Conservation (phyloP, 805 yeast species). For the Wickerhamiella sergipiensis region DNA sequence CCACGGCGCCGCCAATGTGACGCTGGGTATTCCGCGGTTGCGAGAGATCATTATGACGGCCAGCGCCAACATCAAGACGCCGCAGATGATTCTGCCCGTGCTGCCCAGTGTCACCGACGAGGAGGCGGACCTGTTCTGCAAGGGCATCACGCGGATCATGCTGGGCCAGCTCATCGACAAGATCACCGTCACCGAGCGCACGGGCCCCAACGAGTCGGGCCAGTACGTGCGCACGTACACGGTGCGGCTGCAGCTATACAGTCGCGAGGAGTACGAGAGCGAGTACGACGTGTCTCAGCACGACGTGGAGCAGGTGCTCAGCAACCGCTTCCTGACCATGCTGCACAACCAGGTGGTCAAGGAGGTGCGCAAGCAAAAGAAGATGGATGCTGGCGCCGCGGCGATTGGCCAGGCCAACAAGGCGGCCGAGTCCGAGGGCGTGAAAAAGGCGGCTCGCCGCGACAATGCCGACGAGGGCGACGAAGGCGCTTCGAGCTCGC, state of each 20-base stretch:
- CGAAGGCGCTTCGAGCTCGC: constrained; percentile 22
- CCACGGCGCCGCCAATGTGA: constrained; percentile 99
- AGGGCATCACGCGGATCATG: constrained; percentile 70
- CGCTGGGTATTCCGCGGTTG: constrained; percentile 99
- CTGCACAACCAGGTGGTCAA: constrained; percentile 63
- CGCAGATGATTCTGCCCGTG: constrained; percentile 93
- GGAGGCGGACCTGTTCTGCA: constrained; percentile 86
- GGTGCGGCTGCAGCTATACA: constrained; percentile 62
- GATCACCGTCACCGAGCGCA: constrained; percentile 77
- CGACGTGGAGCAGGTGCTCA: constrained; percentile 58
- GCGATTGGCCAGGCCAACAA: constrained; percentile 29
- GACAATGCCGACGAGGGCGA: constrained; percentile 1
- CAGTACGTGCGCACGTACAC: constrained; percentile 54
- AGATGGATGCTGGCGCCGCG: constrained; percentile 24
- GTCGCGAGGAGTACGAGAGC: constrained; percentile 58
- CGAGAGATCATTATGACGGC: constrained; percentile 99
- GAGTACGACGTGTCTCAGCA: constrained; percentile 82
- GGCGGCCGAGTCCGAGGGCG: constrained; percentile 27
- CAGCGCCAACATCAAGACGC: constrained; percentile 88
- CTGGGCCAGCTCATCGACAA: constrained; percentile 81
- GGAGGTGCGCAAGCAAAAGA: constrained; percentile 73
- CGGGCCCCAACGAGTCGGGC: constrained; percentile 43
- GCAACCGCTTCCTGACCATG: constrained; percentile 47
- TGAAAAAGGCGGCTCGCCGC: constrained; percentile 20
- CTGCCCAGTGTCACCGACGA: constrained; percentile 66